Evolutionary conservation across 331 rosid genomes (phyloP).

Genomic region (Dryas integrifolia): DNA sequence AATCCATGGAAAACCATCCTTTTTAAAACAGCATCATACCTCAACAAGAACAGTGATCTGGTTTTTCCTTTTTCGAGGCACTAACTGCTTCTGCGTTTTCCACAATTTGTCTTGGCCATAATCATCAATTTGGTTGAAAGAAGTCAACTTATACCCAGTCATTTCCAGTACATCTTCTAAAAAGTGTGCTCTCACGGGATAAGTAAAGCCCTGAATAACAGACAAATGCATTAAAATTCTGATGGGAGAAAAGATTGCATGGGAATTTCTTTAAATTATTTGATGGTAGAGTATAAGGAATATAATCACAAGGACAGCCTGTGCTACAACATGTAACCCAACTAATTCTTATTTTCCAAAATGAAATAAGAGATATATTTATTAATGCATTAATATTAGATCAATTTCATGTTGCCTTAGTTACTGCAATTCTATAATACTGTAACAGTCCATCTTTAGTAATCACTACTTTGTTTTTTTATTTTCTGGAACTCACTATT

Average conservation of each 20-base stretch:
- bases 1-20: conserved; percentile 11
- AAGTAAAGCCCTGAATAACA: conserved; percentile 73
- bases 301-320: background rate
- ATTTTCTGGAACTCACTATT: background rate
- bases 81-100: conserved; percentile 90
- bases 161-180: conserved; percentile 86
- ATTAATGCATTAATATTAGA: background rate
- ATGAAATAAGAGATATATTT: background rate
- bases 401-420: background rate
- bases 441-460: background rate
- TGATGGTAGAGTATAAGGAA: background rate
- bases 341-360: background rate
- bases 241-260: conserved; percentile 14
- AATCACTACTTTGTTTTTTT: background rate
- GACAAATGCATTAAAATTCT: conserved; percentile 27
- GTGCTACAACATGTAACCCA: background rate
- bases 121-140: conserved; percentile 94
- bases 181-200: conserved; percentile 77
- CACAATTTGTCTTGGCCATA: conserved; percentile 97
- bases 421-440: background rate
- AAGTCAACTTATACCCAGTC: conserved; percentile 79
- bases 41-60: conserved; percentile 87
- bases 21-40: conserved; percentile 42
- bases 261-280: background rate
- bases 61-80: conserved; percentile 85